Conservation (phyloP, 768 basidiomycete species). For the Galerina marginata region DNA sequence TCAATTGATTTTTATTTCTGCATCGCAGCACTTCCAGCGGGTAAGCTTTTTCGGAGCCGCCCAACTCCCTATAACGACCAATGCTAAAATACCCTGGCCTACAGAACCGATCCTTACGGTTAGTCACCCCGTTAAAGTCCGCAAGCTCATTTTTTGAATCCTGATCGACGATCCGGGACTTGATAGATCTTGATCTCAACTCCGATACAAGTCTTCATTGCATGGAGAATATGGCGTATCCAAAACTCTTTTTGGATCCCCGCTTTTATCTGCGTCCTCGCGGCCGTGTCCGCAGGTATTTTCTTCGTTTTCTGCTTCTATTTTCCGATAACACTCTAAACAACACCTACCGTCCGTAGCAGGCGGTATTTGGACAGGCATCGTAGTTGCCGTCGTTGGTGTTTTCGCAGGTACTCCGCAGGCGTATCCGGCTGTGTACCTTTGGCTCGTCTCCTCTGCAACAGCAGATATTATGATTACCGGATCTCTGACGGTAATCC, state of each 20-base stretch:
- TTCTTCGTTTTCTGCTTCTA: background rate
- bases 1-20: background rate
- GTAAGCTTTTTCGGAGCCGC: background rate
- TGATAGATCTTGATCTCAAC: conserved; percentile 1
- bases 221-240: background rate
- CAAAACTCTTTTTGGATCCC: conserved; percentile 4
- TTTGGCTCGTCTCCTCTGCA: background rate
- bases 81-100: background rate
- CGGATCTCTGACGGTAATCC: background rate
- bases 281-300: background rate
- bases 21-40: background rate
- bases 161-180: background rate
- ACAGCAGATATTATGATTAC: background rate
- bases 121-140: background rate
- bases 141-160: background rate
- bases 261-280: background rate
- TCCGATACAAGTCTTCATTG: conserved; percentile 1
- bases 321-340: background rate
- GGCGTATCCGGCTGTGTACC: background rate
- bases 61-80: background rate
- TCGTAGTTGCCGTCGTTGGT: background rate
- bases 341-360: background rate
- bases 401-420: background rate
- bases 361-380: conserved; percentile 2
- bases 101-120: conserved; percentile 6